phyloP scores from a whole-genome alignment of 2,329 filamentous ascomycete genomes.

The Colletotrichum eleusines region DNA sequence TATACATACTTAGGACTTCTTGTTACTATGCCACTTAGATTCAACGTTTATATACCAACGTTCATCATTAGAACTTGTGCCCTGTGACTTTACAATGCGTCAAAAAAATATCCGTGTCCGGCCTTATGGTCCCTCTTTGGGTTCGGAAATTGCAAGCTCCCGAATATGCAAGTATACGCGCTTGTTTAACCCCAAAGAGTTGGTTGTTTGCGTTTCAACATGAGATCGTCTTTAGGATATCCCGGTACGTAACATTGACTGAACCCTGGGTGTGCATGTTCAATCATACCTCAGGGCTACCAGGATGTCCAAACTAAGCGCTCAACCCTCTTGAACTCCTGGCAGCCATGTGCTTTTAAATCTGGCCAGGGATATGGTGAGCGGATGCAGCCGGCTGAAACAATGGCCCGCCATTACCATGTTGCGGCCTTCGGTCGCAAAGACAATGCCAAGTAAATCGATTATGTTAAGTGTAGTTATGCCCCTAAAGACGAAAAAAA shows the following conservation, averaged over 20 bases:
- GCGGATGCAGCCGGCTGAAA: background rate
- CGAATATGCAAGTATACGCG: no score
- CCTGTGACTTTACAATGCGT: background rate
- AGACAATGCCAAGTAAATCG: background rate
- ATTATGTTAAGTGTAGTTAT: background rate
- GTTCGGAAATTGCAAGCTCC: background rate
- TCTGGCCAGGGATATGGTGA: background rate
- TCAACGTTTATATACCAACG: slow-evolving; percentile 1
- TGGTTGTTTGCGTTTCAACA: background rate
- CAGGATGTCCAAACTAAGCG: no score
- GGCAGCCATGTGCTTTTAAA: background rate
- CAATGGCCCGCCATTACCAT: background rate
- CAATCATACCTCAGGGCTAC: background rate
- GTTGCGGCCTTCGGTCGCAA: background rate
- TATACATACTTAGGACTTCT: background rate
- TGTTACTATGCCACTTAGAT: background rate
- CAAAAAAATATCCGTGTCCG: background rate
- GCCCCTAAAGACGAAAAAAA: background rate
- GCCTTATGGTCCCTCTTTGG: background rate
- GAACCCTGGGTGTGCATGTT: background rate
- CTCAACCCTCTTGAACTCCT: no score
- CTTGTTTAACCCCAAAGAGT: background rate
- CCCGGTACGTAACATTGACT: background rate
- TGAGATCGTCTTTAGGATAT: background rate
- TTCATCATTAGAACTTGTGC: background rate